Conservation (phyloP, 2,329 filamentous ascomycete genomes). For the Claviceps cyperi region DNA sequence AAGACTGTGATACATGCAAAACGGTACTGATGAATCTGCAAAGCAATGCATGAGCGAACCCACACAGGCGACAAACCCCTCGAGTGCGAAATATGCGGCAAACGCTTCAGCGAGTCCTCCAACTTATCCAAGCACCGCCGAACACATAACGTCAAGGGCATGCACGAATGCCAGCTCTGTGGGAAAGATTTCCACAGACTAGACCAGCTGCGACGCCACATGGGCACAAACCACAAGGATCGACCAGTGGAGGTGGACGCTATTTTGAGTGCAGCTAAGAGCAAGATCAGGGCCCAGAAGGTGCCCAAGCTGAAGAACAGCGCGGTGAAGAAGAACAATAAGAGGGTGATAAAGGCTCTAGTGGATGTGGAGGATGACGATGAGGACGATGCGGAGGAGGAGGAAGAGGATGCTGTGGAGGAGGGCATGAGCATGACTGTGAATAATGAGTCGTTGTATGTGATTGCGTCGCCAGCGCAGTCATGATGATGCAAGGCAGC, state of each 20-base stretch:
- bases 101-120: conserved; percentile 48
- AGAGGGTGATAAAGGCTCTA: background rate
- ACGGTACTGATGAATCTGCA: background rate
- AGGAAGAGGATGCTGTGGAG: background rate
- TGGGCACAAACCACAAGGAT: conserved; percentile 20
- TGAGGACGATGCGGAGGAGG: background rate
- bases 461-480: no score
- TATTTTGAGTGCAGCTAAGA: conserved; percentile 8
- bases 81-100: conserved; percentile 41
- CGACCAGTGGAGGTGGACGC: conserved; percentile 9
- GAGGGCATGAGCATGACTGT: no score
- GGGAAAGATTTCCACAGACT: conserved; percentile 42
- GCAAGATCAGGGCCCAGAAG: conserved; percentile 5
- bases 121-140: conserved; percentile 53
- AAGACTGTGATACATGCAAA: background rate
- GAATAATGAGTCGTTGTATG: no score
- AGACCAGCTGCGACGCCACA: conserved; percentile 46
- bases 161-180: conserved; percentile 38
- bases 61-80: conserved; percentile 53
- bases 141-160: conserved; percentile 40
- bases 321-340: conserved; percentile 3
- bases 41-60: conserved; percentile 52
- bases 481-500: no score
- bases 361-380: background rate
- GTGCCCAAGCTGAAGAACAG: conserved; percentile 5